phyloP scores from a whole-genome alignment of 2,329 filamentous ascomycete species.

The Phialophora chinensis region DNA sequence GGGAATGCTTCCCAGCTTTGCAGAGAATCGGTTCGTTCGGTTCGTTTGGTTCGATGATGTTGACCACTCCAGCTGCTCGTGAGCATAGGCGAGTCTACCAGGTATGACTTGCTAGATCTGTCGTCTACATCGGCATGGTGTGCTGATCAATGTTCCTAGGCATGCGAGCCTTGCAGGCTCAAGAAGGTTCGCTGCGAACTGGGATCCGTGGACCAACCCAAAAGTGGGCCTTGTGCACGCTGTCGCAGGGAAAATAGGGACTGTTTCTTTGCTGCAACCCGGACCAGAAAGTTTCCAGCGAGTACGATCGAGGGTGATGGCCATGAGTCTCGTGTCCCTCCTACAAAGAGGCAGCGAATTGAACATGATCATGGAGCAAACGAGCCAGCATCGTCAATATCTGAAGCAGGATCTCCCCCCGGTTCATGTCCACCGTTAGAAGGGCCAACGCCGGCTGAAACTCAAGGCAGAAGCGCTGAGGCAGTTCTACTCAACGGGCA shows the following conservation, averaged over 20 bases:
- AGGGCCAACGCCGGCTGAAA: constrained; percentile 1
- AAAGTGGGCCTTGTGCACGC: constrained; percentile 9
- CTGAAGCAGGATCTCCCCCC: constrained; percentile 2
- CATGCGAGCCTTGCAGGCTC: constrained; percentile 7
- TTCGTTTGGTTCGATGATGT: constrained; percentile 1
- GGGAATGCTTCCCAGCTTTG: constrained; percentile 1
- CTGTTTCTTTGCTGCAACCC: constrained; percentile 7
- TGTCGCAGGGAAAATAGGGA: constrained; percentile 11
- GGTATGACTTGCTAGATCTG: constrained; percentile 7
- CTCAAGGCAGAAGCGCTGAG: constrained; percentile 6
- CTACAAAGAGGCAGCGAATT: constrained; percentile 8
- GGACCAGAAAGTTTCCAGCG: constrained; percentile 1
- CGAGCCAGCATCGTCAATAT: constrained; percentile 5
- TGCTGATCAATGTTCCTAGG: constrained; percentile 4
- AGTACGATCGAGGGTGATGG: background rate
- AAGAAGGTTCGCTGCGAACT: constrained; percentile 8
- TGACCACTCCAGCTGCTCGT: constrained; percentile 10
- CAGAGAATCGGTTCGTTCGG: background rate
- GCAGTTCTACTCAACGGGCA: constrained; percentile 8
- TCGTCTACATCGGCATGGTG: background rate
- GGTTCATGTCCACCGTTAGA: constrained; percentile 1
- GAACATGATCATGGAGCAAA: constrained; percentile 7
- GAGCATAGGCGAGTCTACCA: constrained; percentile 13
- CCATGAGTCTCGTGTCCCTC: background rate
- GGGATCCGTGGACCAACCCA: constrained; percentile 9